Conservation (phyloP, 805 yeast genomes). For the Candida vartiovaarae region DNA sequence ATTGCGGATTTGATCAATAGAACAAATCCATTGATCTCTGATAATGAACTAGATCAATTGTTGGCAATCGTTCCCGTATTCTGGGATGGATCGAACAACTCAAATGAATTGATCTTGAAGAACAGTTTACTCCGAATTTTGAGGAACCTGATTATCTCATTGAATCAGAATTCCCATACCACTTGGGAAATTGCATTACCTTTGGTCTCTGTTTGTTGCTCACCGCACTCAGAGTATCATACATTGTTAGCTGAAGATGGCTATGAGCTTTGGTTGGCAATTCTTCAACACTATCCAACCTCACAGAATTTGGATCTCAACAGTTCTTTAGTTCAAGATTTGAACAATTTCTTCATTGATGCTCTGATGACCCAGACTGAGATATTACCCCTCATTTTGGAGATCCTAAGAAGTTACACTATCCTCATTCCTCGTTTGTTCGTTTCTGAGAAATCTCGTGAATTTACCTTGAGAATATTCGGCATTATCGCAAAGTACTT, state of each 20-base stretch:
- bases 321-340: slow-evolving; percentile 14
- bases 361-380: slow-evolving; percentile 71
- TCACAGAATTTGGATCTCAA: slow-evolving; percentile 7
- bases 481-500: slow-evolving; percentile 47
- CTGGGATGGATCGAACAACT: slow-evolving; percentile 57
- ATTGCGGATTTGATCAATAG: slow-evolving; percentile 55
- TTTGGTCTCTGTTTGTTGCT: slow-evolving; percentile 53
- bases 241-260: slow-evolving; percentile 77
- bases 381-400: slow-evolving; percentile 55
- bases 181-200: slow-evolving; percentile 57
- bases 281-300: slow-evolving; percentile 54
- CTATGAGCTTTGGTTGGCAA: slow-evolving; percentile 71
- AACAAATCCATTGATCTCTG: slow-evolving; percentile 56
- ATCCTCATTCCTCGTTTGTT: slow-evolving; percentile 35
- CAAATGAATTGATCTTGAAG: slow-evolving; percentile 40
- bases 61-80: slow-evolving; percentile 57
- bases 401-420: slow-evolving; percentile 57
- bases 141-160: slow-evolving; percentile 46
- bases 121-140: slow-evolving; percentile 49
- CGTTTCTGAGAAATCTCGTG: slow-evolving; percentile 32
- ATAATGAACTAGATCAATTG: slow-evolving; percentile 42
- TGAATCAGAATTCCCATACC: slow-evolving; percentile 44
- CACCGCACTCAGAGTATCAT: slow-evolving; percentile 47
- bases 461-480: slow-evolving; percentile 33
- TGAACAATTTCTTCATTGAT: slow-evolving; percentile 34